Evolutionary conservation across 352 stramenopile genomes (phyloP).

Genomic region (Phytophthora tubulina): DNA sequence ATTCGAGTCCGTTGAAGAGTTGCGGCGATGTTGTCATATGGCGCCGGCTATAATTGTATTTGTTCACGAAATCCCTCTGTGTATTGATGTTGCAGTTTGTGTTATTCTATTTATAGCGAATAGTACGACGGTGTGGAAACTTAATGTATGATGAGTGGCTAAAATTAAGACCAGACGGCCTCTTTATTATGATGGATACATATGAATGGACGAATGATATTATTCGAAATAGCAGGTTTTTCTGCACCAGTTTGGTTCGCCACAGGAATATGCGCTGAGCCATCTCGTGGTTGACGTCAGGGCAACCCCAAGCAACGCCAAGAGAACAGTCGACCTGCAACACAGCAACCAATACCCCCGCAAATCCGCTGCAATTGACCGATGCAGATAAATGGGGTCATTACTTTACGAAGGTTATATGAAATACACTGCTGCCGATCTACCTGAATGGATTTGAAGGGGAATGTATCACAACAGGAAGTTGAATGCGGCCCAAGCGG

Average conservation of each 20-base stretch:
- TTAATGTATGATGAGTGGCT: not conserved
- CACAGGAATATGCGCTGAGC: slow-evolving; percentile 43
- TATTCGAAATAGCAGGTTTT: slow-evolving; percentile 2
- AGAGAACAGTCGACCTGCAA: slow-evolving; percentile 8
- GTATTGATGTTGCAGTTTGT: not conserved
- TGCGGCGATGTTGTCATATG: not conserved
- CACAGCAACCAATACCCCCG: not conserved
- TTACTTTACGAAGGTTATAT: no score
- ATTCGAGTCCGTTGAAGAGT: slow-evolving; percentile 37
- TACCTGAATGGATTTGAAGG: no score
- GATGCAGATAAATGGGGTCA: no score
- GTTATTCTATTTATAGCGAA: not conserved
- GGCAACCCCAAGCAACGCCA: slow-evolving; percentile 29
- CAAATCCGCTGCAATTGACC: no score
- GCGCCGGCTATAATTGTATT: not conserved
- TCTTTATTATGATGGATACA: not conserved
- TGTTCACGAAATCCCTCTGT: slow-evolving; percentile 12
- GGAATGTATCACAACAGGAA: slow-evolving; percentile 1
- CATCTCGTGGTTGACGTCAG: slow-evolving; percentile 29
- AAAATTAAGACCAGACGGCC: not conserved
- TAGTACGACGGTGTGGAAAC: not conserved
- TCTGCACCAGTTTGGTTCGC: slow-evolving; percentile 3
- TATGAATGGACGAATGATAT: not conserved
- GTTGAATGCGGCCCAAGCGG: slow-evolving; percentile 14
- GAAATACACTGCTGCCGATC: no score